Base-by-base conservation (phyloP, 78 protist species). In the Acrasis kona region DNA sequence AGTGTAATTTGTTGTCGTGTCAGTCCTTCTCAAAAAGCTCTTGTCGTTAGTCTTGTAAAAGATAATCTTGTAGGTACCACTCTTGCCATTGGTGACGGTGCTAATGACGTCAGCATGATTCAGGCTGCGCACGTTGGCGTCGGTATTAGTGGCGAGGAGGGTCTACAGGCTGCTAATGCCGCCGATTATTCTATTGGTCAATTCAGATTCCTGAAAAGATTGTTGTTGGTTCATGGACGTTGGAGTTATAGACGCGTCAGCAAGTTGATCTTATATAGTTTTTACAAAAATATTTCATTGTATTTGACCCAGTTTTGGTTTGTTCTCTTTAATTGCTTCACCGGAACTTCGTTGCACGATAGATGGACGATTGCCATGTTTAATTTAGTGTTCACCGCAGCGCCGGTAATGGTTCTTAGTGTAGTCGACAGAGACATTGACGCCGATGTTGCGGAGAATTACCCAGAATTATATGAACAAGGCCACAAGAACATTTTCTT, bases 41-140 rank as follows among this genome's bases (percentile, higher is more conserved):
- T 3, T 28, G 10, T 72, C 28, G 76, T 72, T 29, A 6, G n/a
- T 12, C 2, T 6, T 39, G 76, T 72, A 19, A 34, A 38, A 6
- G 34, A 67, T 12, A 4, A 6, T 8, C 7, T 42, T 6, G 4
- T 2, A 2, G 68, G 10, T 0, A 57, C 71, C 34, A 69, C 87
- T 29, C 83, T 92, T 30, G 93, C 96, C 37, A 88, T 92, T 41
- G 93, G 96, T 0, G 96, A 89, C 78, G 96, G 93, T 2, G 93
- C 89, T 31, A 89, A 86, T 73, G 92, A 89, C 77, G 90, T 87
- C 37, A 7, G 85, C 31, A 91, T 91, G 95, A 89, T 91, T 78
- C 93, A 83, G 68, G 78, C 71, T 37, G 96, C 90, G 28, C 74
- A 84, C 32, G 74, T 89, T 2, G 97, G 93, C 37, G 79, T 88